Base-by-base conservation (phyloP, 2,329 filamentous ascomycete genomes). In the Paraconiothyrium brasiliense region DNA sequence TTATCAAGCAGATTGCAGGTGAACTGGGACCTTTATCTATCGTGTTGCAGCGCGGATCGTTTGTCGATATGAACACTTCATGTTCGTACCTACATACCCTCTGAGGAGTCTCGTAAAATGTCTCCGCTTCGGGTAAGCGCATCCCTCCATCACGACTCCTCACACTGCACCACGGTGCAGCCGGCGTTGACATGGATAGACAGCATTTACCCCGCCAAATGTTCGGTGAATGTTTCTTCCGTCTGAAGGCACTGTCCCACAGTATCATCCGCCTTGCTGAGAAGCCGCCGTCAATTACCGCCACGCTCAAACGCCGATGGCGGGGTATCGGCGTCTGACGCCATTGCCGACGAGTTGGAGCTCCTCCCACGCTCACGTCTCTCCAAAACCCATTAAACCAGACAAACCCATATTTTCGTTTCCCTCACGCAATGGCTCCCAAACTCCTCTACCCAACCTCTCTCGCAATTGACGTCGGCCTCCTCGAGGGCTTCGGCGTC, bases 381-480 rank as follows among this genome's bases (percentile, higher is more conserved):
- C 14, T 44, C 22, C 22, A 52, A 41, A 14, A 27, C 2, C 2
- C 35, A 30, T 48, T 7, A 16, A 44, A 43, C 22, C 22, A n/a
- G 51, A 22, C 49, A 7, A 41, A 41, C 13, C 30, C 13, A 39
- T 14, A n/a, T 30, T 13, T 20, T 43, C 24, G 39, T n/a, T 57
- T 22, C 52, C 46, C 13, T 35, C n/a, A 11, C 43, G 27, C 30
- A 35, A 56, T 47, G 41, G 41, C 43, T n/a, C n/a, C 57, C 27
- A 90, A 90, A 80, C 85, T 90, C 67, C 86, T 90, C 66, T 89
- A 90, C 79, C 88, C 88, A 54, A 89, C 86, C 58, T 89, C 87
- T 3, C 82, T 90, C 64, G 80, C 79, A 57, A 83, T 90, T 74
- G 83, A 89, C 79, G 70, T 83, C 61, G 65, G 82, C 63, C 81